Base-by-base conservation (phyloP, 78 protist genomes). In the Diacronema lutheri region DNA sequence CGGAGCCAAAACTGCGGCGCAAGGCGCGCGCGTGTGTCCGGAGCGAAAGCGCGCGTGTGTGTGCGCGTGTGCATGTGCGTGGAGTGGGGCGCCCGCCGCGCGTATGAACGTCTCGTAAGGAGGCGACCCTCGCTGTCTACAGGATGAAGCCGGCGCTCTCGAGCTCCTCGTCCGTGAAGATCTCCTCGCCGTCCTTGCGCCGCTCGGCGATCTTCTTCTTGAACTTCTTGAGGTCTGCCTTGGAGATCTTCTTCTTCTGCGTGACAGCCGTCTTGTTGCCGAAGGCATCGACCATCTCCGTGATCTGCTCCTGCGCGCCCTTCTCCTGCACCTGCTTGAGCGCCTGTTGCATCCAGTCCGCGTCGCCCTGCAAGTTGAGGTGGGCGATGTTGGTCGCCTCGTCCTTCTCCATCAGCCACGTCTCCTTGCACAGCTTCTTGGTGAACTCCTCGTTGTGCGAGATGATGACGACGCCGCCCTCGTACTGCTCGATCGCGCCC, bases 361-460 rank as follows among this genome's bases (percentile, higher is more conserved):
- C 89, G 81, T 86, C 89, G 50, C 50, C 50, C 50, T 44, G 50
- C 50, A 44, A 7, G 50, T 44, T 44, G 50, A 44, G 50, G 50
- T 44, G 50, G 16, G 50, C 50, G 50, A 44, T 44, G 50, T 7
- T 7, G 16, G 50, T 44, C 50, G 3, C 50, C 50, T 44, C 50
- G 50, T 81, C 80, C 58, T 88, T 81, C 83, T 88, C 90, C 26
- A 88, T 65, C 13, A 41, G 44, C 90, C 90, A 88, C 50, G 58
- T 41, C 87, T 80, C 86, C 13, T 86, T 86, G 84, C 90, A 88
- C 41, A 88, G 46, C 23, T 40, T 31, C 44, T 62, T 26, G 55
- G 60, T 20, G 83, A 88, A 81, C 83, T 81, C 77, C 87, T 23
- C 77, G 86, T 81, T 88, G 86, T 88, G 90, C 31, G 90, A 55